Conservation (phyloP, 2,329 filamentous ascomycete genomes). For the Trichoderma harzianum region DNA sequence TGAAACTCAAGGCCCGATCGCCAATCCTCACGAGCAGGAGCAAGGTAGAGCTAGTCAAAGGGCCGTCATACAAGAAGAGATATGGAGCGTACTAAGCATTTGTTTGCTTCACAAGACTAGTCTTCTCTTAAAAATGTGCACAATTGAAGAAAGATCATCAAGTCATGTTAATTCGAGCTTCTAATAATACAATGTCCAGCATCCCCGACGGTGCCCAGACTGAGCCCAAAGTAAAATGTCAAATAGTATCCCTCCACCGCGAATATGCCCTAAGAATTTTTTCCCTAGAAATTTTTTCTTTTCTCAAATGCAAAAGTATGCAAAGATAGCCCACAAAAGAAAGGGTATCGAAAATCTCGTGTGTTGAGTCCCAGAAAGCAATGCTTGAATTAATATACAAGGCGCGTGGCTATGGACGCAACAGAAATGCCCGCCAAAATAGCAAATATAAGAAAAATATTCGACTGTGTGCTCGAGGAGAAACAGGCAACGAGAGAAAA, state of each 20-base stretch:
- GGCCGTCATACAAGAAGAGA: conserved; percentile 45
- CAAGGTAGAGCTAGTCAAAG: conserved; percentile 43
- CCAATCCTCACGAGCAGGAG: conserved; percentile 50
- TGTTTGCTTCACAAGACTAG: not conserved
- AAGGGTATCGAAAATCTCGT: conserved; percentile 2
- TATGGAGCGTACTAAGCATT: conserved; percentile 45
- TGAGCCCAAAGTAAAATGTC: not conserved
- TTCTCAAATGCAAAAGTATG: not conserved
- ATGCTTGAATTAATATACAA: not conserved
- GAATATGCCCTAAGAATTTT: not conserved
- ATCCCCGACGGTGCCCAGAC: not conserved
- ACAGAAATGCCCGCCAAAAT: not conserved
- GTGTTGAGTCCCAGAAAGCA: not conserved
- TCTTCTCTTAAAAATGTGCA: not conserved
- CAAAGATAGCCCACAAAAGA: conserved; percentile 6
- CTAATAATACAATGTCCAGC: conserved; percentile 5
- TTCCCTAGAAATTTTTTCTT: not conserved
- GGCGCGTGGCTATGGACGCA: not conserved
- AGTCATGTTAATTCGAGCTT: conserved; percentile 4
- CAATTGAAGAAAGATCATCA: not conserved
- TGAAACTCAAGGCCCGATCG: conserved; percentile 48
- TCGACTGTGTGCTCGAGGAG: not conserved
- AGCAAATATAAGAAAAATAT: not conserved
- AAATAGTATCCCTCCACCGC: not conserved
- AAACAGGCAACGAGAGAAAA: not conserved